Evolutionary conservation across 2,329 filamentous ascomycete genomes (phyloP).

Genomic region (Didymella pinodella): DNA sequence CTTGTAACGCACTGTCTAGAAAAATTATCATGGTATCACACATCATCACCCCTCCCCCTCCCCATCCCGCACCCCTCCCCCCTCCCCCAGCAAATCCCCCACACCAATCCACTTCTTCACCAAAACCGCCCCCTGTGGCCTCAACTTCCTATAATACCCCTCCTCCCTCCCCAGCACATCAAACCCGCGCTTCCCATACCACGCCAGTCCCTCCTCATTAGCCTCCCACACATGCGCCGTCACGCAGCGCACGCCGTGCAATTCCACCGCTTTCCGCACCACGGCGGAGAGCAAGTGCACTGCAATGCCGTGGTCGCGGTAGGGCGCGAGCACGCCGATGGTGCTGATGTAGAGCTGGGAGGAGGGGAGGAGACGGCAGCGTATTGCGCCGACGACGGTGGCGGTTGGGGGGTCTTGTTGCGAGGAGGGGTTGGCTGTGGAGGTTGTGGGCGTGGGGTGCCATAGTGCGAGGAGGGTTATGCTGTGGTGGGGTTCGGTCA

Average conservation of each 20-base stretch:
- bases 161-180: slow-evolving; percentile 60
- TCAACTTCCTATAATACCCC: slow-evolving; percentile 67
- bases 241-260: slow-evolving; percentile 61
- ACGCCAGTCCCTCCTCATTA: slow-evolving; percentile 66
- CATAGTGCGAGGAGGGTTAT: slow-evolving; percentile 68
- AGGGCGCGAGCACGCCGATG: slow-evolving; percentile 66
- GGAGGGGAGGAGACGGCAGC: slow-evolving; percentile 55
- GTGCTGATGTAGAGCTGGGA: slow-evolving; percentile 67
- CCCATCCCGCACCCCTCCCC: not conserved
- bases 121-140: slow-evolving; percentile 63
- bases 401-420: slow-evolving; percentile 11
- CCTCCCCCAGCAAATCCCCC: slow-evolving; percentile 38
- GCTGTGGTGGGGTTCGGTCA: slow-evolving; percentile 62
- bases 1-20: no score
- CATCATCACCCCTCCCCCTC: not conserved
- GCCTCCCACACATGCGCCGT: slow-evolving; percentile 71
- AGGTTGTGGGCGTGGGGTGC: slow-evolving; percentile 44
- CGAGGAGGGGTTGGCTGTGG: not conserved
- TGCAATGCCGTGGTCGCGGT: slow-evolving; percentile 65
- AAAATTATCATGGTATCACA: not conserved
- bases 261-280: slow-evolving; percentile 57
- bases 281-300: slow-evolving; percentile 59
- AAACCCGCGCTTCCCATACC: slow-evolving; percentile 68
- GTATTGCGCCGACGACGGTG: slow-evolving; percentile 53
- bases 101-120: slow-evolving; percentile 56